Base-by-base conservation (phyloP, 2,329 filamentous ascomycete species). In the Amesomyces nigricolor region DNA sequence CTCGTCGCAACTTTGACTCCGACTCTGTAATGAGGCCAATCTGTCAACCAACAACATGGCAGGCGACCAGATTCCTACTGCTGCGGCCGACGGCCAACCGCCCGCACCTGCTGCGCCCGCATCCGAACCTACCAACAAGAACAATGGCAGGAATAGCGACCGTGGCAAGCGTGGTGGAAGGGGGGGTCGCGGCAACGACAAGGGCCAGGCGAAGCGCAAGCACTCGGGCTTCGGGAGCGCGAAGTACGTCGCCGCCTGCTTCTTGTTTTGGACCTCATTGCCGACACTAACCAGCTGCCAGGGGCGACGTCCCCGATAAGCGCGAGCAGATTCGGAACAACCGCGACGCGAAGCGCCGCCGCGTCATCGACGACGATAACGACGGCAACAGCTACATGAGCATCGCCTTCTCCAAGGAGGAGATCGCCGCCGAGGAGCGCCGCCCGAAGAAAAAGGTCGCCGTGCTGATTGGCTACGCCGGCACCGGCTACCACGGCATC, bases 401-500 rank as follows among this genome's bases (percentile, higher is more conserved):
- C 67, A 81, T 82, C 56, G 74, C 76, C 39, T 83, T 83, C 64
- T 73, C 74, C 52, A 81, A 88, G 64, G 90, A 94, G 61, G 91
- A 96, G 72, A 92, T 96, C 63, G 89, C 87, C 11, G 84, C 85
- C 46, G 94, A 99, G 70, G 86, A 87, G 68, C 85, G 92, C 61
- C 84, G 85, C 54, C 94, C 94, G 22, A 99, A 99, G 79, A 86
- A 89, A 71, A 99, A 99, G 76, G 92, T 96, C 48, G 94, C 92
- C 40, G 91, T 99, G 32, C 76, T 97, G 77, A 86, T 99, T 64
- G 94, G 94, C 14, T 99, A 99, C 71, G 91, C 91, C 5, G 94
- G 94, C 48, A 96, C 90, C 9, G 94, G 94, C 14, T 99, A 99
- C 77, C 91, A 90, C 73, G 94, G 94, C 66, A 95, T 99, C 86